Base-by-base conservation (phyloP, 192 early-diverging fungal genomes). In the Coemansia sp. region DNA sequence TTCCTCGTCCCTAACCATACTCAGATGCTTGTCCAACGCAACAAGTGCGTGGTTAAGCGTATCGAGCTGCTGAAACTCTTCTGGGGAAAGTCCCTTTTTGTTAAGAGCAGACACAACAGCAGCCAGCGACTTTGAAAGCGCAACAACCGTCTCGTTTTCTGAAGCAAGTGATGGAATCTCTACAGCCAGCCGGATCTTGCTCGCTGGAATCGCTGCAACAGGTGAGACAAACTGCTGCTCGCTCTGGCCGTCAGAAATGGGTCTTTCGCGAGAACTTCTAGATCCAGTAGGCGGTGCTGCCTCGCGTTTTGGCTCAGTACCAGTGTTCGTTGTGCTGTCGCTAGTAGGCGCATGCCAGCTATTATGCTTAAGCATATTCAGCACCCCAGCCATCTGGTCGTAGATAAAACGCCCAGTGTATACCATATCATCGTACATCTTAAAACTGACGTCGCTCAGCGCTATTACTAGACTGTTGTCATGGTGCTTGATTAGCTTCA, bases 401-500 rank as follows among this genome's bases (percentile, higher is more conserved):
- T 79, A 80, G 61, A 80, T 76, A 41, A 84, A 75, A 48, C 67
- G 68, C 10, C 69, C 65, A 21, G 75, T 78, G 57, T 85, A 74
- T 16, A 56, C 78, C 21, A 77, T 45, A 21, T 90, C 78, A 46
- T 79, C 82, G 52, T 88, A 87, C 32, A 86, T 86, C 37, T 86
- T 77, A 54, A 74, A 84, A 16, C 89, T 85, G 41, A 90, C 85
- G 45, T 90, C 80, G 65, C 85, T 82, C 63, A 67, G 26, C 9
- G 74, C 69, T 69, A 80, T 70, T 13, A 67, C 56, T 22, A 82
- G 67, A 66, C 82, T 86, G 43, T 77, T 78, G 21, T 84, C 67
- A 37, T 86, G 66, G 63, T 86, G 74, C 41, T 81, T 73, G 26
- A 85, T 78, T 62, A 84, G 84, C 55, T 83, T 74, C 61, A 87